Evolutionary conservation across 164 flowering plant species (phyloP), one percentile per base, ranked within the genome.

Genomic region (Magnolia sinica): DNA sequence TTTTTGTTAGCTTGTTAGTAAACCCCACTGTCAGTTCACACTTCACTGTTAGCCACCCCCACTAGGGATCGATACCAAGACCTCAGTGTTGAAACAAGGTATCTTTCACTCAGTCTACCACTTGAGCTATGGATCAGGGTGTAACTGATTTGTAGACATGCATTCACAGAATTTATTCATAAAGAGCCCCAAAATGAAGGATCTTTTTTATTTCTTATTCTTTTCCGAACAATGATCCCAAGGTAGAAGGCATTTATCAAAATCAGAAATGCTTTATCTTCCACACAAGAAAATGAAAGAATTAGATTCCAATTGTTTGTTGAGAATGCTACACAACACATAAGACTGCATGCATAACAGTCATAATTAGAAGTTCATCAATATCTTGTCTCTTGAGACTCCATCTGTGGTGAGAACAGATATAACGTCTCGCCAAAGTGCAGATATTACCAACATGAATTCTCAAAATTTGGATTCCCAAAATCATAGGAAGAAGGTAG

Each of bases 371-470:
- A 91, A 89, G 82, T 93, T 93, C 86, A 86, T 89, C 83, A 95
- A 81, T 80, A 95, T 91, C 84, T 88, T 95, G 74, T 90, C 91
- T 1, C 50, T 82, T 6, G 90, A 83, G 22, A 92, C 96, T 49
- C 97, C 98, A 64, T 87, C 90, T 0, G 83, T 86, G 31, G 86
- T 84, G 74, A 92, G 92, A 83, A 90, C 72, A 69, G 97, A 88
- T 50, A 93, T 90, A 49, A 95, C 82, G 73, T 89, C 98, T 97
- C 93, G 94, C 85, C 83, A 83, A 76, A 52, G 68, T 61, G 27
- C 37, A 78, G 20, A 58, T 8, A 23, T 29, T 8, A 51, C 49
- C 3, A 55, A 37, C 7, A 68, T 68, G 45, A 68, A 45, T 68
- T 68, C 23, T 68, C 5, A 14, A 29, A 31, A 19, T 31, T 68